Evolutionary conservation across 345 rosid species (phyloP).

Genomic region (Lepidium didymum): DNA sequence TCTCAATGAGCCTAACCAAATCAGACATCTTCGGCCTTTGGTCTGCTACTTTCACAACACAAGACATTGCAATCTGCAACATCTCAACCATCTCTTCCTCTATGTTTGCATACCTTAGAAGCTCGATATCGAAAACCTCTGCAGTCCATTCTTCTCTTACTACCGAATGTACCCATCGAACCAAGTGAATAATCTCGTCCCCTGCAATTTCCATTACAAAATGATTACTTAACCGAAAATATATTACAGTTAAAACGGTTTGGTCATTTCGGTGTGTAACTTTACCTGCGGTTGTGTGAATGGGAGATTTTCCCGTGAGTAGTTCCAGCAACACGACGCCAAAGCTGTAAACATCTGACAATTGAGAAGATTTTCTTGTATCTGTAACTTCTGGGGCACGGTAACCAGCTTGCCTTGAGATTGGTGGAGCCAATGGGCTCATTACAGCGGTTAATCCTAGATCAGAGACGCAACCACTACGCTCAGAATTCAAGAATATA

Average conservation of each 20-base stretch:
- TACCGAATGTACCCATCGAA: conserved; percentile 95
- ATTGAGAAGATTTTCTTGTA: conserved; percentile 81
- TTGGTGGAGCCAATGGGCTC: conserved; percentile 62
- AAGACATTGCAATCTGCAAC: conserved; percentile 94
- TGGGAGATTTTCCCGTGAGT: conserved; percentile 87
- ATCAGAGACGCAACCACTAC: conserved; percentile 75
- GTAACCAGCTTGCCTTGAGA: conserved; percentile 89
- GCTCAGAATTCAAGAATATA: conserved; percentile 64
- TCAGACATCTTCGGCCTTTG: conserved; percentile 84
- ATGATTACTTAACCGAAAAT: conserved; percentile 20
- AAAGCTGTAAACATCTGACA: conserved; percentile 90
- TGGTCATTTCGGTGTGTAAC: not conserved
- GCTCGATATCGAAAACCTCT: conserved; percentile 90
- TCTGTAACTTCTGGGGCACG: conserved; percentile 93
- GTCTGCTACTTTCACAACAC: conserved; percentile 75
- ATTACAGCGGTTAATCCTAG: conserved; percentile 74
- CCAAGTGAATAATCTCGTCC: conserved; percentile 88
- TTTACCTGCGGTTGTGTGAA: conserved; percentile 54
- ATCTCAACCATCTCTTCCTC: conserved; percentile 99
- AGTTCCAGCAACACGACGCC: conserved; percentile 93
- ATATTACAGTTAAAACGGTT: not conserved
- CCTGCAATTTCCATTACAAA: conserved; percentile 47
- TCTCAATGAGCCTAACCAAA: conserved; percentile 68
- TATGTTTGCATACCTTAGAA: conserved; percentile 78
- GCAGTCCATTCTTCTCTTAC: conserved; percentile 99